phyloP scores from a whole-genome alignment of 1,284 basidiomycete species.

The Tilletia setariae region DNA sequence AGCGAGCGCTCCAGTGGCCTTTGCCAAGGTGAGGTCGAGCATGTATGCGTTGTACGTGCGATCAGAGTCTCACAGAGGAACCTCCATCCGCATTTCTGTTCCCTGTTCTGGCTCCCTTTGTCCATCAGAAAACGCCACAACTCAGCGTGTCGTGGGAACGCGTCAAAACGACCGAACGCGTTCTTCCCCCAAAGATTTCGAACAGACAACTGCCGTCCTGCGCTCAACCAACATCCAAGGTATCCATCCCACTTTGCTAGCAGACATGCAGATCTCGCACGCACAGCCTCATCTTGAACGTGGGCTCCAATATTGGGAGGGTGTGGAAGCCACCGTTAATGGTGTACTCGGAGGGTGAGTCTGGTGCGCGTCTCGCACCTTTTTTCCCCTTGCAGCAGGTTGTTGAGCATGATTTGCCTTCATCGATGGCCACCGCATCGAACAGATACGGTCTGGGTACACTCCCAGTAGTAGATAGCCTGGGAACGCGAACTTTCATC shows the following conservation, averaged over 20 bases:
- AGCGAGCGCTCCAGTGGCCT: no score
- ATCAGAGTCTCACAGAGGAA: no score
- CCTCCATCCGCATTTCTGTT: no score
- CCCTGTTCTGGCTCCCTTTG: no score
- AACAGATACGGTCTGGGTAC: slow-evolving; percentile 42
- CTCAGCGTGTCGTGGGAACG: no score
- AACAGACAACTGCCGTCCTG: no score
- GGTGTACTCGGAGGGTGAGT: slow-evolving; percentile 14
- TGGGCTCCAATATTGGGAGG: slow-evolving; percentile 51
- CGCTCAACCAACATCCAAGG: no score
- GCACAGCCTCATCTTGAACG: slow-evolving; percentile 47
- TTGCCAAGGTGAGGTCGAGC: no score
- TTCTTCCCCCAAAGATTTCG: no score
- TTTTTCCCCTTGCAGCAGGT: not conserved
- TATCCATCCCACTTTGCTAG: not conserved
- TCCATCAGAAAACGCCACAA: no score
- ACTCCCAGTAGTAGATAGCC: slow-evolving; percentile 48
- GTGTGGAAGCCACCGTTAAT: slow-evolving; percentile 46
- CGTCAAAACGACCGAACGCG: no score
- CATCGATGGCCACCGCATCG: not conserved
- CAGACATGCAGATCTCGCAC: slow-evolving; percentile 32
- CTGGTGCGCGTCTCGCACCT: not conserved
- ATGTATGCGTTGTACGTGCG: no score
- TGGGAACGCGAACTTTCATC: slow-evolving; percentile 51
- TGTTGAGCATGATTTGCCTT: not conserved